Evolutionary conservation across 495 filamentous ascomycete genomes (phyloP).

Genomic region (Podospora pseudocomata): DNA sequence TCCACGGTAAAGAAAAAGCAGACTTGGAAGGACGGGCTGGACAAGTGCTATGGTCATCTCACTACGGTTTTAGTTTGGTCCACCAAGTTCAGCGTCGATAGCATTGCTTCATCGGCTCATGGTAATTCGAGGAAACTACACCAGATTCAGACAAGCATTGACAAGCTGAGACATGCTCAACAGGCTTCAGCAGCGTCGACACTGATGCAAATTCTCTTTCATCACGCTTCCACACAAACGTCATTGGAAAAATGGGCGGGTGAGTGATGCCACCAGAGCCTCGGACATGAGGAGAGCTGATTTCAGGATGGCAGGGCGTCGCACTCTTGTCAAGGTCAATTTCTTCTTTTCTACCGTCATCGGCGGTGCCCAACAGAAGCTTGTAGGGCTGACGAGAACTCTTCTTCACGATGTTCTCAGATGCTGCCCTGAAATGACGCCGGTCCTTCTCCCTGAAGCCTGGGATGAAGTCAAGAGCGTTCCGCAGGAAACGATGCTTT

Average conservation of each 20-base stretch:
- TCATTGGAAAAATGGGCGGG: slow-evolving; percentile 7
- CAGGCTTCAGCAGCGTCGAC: not conserved
- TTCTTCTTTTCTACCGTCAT: slow-evolving; percentile 10
- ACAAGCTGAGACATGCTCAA: not conserved
- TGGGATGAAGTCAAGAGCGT: not conserved
- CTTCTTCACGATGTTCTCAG: slow-evolving; percentile 8
- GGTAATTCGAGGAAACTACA: not conserved
- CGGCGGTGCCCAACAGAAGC: not conserved
- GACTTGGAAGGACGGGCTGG: not conserved
- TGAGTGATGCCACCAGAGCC: not conserved
- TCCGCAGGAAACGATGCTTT: too few species aligned
- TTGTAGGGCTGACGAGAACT: not conserved
- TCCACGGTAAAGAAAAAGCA: not conserved
- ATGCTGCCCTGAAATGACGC: not conserved
- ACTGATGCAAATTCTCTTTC: slow-evolving; percentile 8
- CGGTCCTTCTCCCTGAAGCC: not conserved
- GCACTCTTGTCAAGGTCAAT: not conserved
- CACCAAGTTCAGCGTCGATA: not conserved
- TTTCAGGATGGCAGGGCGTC: not conserved
- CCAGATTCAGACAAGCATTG: not conserved
- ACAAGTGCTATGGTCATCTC: not conserved
- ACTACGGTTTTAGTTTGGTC: not conserved
- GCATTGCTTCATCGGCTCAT: not conserved
- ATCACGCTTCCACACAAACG: not conserved
- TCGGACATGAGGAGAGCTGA: not conserved